These are phyloP conservation scores for Tylopilus vinaceipallidus DNA, from an alignment of 768 basidiomycete genomes.

Conservation along the genomic window DNA sequence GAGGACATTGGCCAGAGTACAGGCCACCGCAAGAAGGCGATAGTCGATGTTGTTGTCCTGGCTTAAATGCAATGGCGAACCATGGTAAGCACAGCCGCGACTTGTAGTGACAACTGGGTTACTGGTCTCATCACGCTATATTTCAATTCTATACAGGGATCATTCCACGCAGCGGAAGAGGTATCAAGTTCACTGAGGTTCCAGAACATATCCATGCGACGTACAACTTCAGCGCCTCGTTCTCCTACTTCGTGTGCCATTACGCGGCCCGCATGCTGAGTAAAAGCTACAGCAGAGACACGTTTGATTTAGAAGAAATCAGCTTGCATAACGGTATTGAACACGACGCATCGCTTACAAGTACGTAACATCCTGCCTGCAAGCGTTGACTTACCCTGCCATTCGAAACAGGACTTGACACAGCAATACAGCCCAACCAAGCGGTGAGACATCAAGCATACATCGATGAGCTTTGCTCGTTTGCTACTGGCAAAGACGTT, in stretches of 20 bases:
- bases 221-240: conserved; percentile 68
- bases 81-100: conserved; percentile 63
- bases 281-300: conserved; percentile 54
- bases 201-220: conserved; percentile 42
- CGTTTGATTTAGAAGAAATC: conserved; percentile 53
- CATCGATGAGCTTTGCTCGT: conserved; percentile 54
- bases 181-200: conserved; percentile 56
- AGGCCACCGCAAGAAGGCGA: conserved; percentile 56
- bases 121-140: not conserved
- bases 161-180: conserved; percentile 59
- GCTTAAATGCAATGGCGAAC: conserved; percentile 75
- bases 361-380: conserved; percentile 9
- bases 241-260: conserved; percentile 63
- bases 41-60: conserved; percentile 70
- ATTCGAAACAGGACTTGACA: conserved; percentile 50
- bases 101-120: conserved; percentile 36
- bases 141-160: conserved; percentile 28
- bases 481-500: conserved; percentile 56
- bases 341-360: conserved; percentile 27
- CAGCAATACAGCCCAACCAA: conserved; percentile 49
- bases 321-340: conserved; percentile 16
- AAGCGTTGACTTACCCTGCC: not conserved
- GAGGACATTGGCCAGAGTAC: conserved; percentile 69
- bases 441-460: conserved; percentile 45
- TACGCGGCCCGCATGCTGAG: conserved; percentile 55